These are phyloP conservation scores for Alternaria alternata DNA, from an alignment of 2,329 filamentous ascomycete species.

Conservation along the genomic window DNA sequence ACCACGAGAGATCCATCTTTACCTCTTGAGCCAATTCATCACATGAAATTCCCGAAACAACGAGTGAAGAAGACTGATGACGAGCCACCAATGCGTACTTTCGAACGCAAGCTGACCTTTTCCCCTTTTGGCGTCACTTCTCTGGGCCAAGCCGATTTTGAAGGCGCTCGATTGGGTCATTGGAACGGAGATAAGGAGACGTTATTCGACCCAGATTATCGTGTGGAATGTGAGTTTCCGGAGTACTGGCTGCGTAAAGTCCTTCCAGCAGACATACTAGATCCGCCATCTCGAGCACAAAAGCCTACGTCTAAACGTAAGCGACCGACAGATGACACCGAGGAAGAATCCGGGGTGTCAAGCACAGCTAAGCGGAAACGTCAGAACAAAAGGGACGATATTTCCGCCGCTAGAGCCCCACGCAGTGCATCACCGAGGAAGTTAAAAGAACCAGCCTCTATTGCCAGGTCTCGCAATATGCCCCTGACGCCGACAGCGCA, in stretches of 20 bases:
- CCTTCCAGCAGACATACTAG: slow-evolving; percentile 35
- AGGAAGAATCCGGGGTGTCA: background rate
- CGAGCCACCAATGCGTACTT: slow-evolving; percentile 6
- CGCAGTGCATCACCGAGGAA: background rate
- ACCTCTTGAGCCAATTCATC: slow-evolving; percentile 30
- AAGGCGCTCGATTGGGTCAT: slow-evolving; percentile 36
- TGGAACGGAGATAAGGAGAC: slow-evolving; percentile 25
- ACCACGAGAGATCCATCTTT: slow-evolving; percentile 12
- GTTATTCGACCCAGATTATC: slow-evolving; percentile 42
- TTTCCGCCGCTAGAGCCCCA: background rate
- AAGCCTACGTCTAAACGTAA: slow-evolving; percentile 27
- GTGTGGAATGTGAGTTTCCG: slow-evolving; percentile 50
- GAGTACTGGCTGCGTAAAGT: slow-evolving; percentile 42
- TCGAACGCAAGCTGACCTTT: slow-evolving; percentile 49
- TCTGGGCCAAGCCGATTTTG: slow-evolving; percentile 39
- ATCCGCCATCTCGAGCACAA: slow-evolving; percentile 21
- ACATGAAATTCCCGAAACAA: slow-evolving; percentile 43
- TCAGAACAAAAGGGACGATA: background rate
- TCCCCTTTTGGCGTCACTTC: slow-evolving; percentile 43
- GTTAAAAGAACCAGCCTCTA: background rate
- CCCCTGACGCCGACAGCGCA: background rate
- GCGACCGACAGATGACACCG: slow-evolving; percentile 2
- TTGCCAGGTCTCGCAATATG: background rate
- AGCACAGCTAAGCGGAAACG: slow-evolving; percentile 10
- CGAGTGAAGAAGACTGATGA: slow-evolving; percentile 30